Conservation (phyloP, 177 flowering plant genomes). For the Tripterygium wilfordii region DNA sequence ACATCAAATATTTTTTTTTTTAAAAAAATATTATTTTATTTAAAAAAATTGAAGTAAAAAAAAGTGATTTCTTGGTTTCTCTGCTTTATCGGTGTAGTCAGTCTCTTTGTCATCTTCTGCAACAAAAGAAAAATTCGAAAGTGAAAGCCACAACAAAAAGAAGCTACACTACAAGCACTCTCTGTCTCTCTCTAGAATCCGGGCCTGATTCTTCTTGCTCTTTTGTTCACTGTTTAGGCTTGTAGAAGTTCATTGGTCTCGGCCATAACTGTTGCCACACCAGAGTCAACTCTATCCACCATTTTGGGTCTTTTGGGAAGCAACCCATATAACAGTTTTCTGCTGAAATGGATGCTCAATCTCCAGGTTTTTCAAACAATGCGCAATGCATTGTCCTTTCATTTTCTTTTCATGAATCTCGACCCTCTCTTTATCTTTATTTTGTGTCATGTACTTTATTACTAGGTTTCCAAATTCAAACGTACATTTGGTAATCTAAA, state of each 20-base stretch:
- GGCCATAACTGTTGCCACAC: constrained; percentile 5
- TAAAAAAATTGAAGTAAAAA: not conserved
- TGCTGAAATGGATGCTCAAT: constrained; percentile 27
- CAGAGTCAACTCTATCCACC: constrained; percentile 12
- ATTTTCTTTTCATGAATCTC: not conserved
- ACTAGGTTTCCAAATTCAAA: too few species aligned
- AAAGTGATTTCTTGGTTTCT: constrained; percentile 15
- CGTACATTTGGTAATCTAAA: too few species aligned
- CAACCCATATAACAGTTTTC: constrained; percentile 27
- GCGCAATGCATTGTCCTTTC: not conserved
- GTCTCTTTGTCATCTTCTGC: too few species aligned
- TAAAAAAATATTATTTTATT: too few species aligned
- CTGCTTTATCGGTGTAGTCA: too few species aligned
- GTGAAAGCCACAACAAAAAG: not conserved
- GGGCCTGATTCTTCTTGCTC: constrained; percentile 18
- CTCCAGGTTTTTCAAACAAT: constrained; percentile 31
- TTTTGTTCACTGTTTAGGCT: constrained; percentile 24
- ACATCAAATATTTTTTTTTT: too few species aligned
- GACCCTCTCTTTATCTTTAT: too few species aligned
- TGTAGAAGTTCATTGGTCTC: constrained; percentile 6
- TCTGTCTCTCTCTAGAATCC: not conserved
- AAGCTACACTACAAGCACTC: not conserved
- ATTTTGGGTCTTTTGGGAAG: constrained; percentile 8
- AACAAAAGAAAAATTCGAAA: too few species aligned
- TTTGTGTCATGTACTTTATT: too few species aligned